Percentiles rank a stretch among this genome's conserved stretches.
Evolutionary conservation across 148 eudicot species (phyloP).

Genomic region (Rhododendron mucronatum): DNA sequence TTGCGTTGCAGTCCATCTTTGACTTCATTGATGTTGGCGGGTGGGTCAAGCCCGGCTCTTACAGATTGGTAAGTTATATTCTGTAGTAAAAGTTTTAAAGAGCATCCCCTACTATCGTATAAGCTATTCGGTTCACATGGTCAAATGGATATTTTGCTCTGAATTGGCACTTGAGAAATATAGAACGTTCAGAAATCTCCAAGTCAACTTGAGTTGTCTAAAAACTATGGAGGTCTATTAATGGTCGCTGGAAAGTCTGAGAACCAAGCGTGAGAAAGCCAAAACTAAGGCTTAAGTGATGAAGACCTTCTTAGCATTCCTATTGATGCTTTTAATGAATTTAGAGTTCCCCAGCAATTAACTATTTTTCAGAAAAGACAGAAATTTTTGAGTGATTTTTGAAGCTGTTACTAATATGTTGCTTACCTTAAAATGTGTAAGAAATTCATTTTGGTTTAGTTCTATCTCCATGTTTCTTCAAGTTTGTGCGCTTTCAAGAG

Average conservation of each 20-base stretch:
- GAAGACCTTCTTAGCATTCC: neutral
- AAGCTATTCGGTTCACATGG: neutral
- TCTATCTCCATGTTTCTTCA: neutral
- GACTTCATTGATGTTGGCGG: constrained; percentile 86
- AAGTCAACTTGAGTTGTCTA: neutral
- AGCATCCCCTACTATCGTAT: neutral
- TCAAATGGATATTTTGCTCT: neutral
- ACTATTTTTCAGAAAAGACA: neutral
- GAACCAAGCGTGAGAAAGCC: too few species aligned
- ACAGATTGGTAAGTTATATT: constrained; percentile 67
- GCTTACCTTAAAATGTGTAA: neutral
- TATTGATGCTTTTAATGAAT: neutral
- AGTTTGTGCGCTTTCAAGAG: neutral
- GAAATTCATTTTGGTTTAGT: neutral
- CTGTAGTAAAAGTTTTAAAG: neutral
- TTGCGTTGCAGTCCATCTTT: constrained; percentile 57
- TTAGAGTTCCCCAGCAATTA: neutral
- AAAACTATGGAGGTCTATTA: too few species aligned
- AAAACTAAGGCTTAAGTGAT: neutral
- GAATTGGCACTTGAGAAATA: neutral
- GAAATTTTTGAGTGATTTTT: neutral
- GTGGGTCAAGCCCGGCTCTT: constrained; percentile 69
- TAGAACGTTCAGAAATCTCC: neutral
- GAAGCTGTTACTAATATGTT: neutral
- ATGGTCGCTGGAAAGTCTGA: too few species aligned